phyloP scores from a whole-genome alignment of 208 protist species.

The Leishmania martiniquensis region DNA sequence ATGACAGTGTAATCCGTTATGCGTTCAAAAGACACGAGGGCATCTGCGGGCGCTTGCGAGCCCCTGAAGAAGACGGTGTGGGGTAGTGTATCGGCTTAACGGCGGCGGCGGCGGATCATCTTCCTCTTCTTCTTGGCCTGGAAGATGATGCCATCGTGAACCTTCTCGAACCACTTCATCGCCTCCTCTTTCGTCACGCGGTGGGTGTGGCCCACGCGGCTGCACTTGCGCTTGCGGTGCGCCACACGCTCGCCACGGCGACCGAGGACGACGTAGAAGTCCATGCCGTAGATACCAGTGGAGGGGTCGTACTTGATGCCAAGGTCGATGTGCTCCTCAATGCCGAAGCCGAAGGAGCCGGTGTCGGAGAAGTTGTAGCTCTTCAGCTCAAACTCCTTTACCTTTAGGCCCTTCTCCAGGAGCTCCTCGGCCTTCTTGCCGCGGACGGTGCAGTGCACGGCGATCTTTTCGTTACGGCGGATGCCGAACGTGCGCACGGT shows the following conservation, averaged over 20 bases:
- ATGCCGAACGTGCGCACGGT: slow-evolving; percentile 99
- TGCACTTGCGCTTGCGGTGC: slow-evolving; percentile 83
- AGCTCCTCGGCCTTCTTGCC: slow-evolving; percentile 99
- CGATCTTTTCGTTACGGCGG: slow-evolving; percentile 99
- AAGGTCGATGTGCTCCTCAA: slow-evolving; percentile 99
- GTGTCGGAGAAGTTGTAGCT: slow-evolving; percentile 96
- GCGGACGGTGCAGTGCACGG: slow-evolving; percentile 98
- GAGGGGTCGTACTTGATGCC: slow-evolving; percentile 99
- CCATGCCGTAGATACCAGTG: slow-evolving; percentile 99
- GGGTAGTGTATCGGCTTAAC: slow-evolving; percentile 76
- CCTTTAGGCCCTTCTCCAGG: slow-evolving; percentile 98
- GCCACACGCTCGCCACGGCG: slow-evolving; percentile 97
- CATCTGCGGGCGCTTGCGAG: neutral
- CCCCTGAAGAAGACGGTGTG: neutral
- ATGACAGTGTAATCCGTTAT: slow-evolving; percentile 5
- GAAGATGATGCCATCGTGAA: slow-evolving; percentile 98
- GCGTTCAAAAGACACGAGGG: slow-evolving; percentile 20
- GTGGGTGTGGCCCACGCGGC: slow-evolving; percentile 95
- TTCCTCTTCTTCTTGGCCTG: slow-evolving; percentile 96
- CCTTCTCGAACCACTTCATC: slow-evolving; percentile 99
- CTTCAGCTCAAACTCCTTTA: slow-evolving; percentile 99
- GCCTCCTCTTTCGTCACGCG: slow-evolving; percentile 97
- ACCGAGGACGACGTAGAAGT: slow-evolving; percentile 98
- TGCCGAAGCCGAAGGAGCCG: slow-evolving; percentile 99
- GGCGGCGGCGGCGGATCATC: slow-evolving; percentile 98